A percentile compares a stretch with the other conserved stretches of the same genome.
These are phyloP conservation scores for Scleroderma bovista DNA, from an alignment of 768 basidiomycete species.

Conservation along the genomic window DNA sequence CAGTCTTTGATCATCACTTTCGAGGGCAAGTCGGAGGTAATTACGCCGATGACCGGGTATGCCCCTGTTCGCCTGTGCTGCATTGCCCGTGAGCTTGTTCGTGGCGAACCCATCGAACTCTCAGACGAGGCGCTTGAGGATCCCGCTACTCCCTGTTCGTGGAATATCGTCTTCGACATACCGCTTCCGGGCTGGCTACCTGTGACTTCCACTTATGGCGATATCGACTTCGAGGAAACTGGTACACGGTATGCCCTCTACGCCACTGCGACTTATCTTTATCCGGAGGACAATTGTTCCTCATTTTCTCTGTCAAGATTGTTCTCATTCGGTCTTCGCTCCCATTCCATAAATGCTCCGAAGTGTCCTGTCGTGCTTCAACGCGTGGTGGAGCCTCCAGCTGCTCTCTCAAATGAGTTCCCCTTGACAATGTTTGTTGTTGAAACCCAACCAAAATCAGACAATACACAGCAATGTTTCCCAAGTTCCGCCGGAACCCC, in stretches of 20 bases:
- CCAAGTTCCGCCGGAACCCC: no score
- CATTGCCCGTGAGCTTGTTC: constrained; percentile 54
- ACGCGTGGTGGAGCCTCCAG: constrained; percentile 47
- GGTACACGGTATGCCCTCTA: constrained; percentile 64
- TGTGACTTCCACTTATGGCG: constrained; percentile 45
- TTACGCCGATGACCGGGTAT: constrained; percentile 63
- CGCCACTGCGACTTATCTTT: constrained; percentile 57
- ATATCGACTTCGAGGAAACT: constrained; percentile 33
- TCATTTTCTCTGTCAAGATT: constrained; percentile 47
- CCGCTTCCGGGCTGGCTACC: constrained; percentile 91
- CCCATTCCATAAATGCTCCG: constrained; percentile 35
- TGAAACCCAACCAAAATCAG: constrained; percentile 28
- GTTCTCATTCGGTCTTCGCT: constrained; percentile 50
- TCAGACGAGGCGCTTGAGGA: constrained; percentile 62
- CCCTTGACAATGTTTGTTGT: constrained; percentile 40
- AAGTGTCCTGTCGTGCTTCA: constrained; percentile 41
- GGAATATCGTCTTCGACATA: constrained; percentile 79
- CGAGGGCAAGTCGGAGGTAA: constrained; percentile 80
- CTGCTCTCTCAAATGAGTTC: constrained; percentile 25
- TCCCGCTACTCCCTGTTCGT: constrained; percentile 46
- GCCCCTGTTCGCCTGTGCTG: constrained; percentile 62
- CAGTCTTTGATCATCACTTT: constrained; percentile 72
- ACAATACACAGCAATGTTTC: constrained; percentile 9
- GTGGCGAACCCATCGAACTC: constrained; percentile 49
- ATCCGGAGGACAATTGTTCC: constrained; percentile 37